These are phyloP conservation scores for Pontederia paniculata DNA, from an alignment of 176 grass and related monocot genomes.

Conservation along the genomic window DNA sequence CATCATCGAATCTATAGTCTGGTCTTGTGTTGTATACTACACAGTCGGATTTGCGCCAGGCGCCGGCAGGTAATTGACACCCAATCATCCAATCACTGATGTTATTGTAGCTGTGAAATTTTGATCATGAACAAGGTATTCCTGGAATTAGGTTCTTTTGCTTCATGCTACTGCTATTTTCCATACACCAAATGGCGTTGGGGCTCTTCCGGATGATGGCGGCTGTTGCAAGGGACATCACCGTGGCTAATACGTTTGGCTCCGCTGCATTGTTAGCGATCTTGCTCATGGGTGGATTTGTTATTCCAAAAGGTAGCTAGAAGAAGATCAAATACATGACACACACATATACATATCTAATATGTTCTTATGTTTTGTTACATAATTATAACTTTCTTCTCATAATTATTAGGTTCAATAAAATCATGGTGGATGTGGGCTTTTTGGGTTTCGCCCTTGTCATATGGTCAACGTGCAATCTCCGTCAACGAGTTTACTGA, in stretches of 20 bases:
- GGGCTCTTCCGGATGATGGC: constrained; percentile 70
- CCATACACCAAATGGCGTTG: constrained; percentile 72
- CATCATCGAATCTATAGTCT: constrained; percentile 47
- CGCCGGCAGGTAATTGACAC: constrained; percentile 20
- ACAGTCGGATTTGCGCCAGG: constrained; percentile 57
- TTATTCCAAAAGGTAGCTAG: constrained; percentile 51
- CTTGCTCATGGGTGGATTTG: constrained; percentile 63
- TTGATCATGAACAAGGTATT: too few species aligned
- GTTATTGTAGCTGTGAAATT: too few species aligned
- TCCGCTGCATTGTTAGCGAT: constrained; percentile 36
- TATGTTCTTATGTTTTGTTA: not conserved
- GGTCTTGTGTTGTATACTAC: constrained; percentile 68
- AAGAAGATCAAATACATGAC: not conserved
- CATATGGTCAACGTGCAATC: constrained; percentile 59
- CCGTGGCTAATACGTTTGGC: constrained; percentile 59
- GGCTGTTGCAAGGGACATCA: constrained; percentile 48
- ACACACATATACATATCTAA: not conserved
- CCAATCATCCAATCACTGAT: too few species aligned
- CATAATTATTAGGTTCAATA: constrained; percentile 24
- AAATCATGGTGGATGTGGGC: constrained; percentile 65
- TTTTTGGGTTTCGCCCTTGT: constrained; percentile 64
- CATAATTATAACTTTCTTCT: not conserved
- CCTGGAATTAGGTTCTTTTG: constrained; percentile 36
- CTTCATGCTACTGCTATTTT: constrained; percentile 55
- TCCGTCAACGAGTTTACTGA: constrained; percentile 62